Evolutionary conservation across 441 rosid genomes (phyloP).

Genomic region (Syzygium malaccense): DNA sequence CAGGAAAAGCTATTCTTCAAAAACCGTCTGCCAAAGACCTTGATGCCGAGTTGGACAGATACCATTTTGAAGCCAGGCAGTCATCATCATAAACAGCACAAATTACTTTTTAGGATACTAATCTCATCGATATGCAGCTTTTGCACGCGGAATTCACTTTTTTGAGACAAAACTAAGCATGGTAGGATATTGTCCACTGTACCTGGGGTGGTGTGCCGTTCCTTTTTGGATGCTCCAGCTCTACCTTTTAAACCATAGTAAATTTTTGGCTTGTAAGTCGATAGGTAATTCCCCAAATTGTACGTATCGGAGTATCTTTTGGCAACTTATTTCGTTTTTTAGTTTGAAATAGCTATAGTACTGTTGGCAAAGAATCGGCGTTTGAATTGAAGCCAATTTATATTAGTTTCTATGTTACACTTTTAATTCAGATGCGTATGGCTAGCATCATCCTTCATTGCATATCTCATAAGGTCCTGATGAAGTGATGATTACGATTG

Average conservation of each 20-base stretch:
- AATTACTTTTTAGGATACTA: neutral
- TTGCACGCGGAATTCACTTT: neutral
- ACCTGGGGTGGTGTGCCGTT: neutral
- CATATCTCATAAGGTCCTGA: neutral
- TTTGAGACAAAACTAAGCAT: neutral
- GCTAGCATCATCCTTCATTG: neutral
- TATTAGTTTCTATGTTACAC: neutral
- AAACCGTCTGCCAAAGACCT: conserved; percentile 15
- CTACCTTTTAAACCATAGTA: neutral
- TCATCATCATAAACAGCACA: neutral
- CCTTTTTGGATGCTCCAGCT: neutral
- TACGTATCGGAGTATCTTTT: neutral
- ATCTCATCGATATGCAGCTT: neutral
- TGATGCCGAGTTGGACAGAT: conserved; percentile 11
- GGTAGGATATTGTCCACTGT: neutral
- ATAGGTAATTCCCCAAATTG: neutral
- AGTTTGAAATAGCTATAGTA: neutral
- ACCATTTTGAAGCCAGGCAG: conserved; percentile 7
- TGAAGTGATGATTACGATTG: neutral
- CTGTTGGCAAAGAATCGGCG: neutral
- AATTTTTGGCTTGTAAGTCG: neutral
- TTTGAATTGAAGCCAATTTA: neutral
- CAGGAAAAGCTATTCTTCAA: neutral
- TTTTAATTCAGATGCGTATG: neutral
- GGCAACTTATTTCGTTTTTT: neutral